Evolutionary conservation across 192 early-diverging fungal genomes (phyloP).

Genomic region (Podila clonocystis): DNA sequence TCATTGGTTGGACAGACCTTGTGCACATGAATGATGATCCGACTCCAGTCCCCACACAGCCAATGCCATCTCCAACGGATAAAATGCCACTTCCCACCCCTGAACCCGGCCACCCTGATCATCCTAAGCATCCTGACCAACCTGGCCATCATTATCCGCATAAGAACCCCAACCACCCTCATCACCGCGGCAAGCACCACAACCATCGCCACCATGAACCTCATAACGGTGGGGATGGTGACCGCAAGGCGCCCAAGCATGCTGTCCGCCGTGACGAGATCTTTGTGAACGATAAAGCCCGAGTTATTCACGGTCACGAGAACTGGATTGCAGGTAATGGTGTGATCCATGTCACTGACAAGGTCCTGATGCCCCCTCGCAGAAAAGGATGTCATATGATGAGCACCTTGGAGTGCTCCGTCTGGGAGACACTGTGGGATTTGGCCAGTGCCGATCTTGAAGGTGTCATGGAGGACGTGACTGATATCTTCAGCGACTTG

Average conservation of each 20-base stretch:
- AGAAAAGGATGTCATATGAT: constrained; percentile 29
- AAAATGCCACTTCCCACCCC: background rate
- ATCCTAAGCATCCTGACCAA: background rate
- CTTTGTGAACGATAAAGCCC: constrained; percentile 20
- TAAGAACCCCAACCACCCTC: constrained; percentile 12
- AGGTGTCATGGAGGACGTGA: constrained; percentile 7
- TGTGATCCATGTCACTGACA: constrained; percentile 56
- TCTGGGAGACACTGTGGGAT: constrained; percentile 38
- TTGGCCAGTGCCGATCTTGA: constrained; percentile 8
- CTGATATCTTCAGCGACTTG: constrained; percentile 11
- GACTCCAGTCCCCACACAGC: background rate
- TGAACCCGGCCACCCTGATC: background rate
- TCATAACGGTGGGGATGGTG: background rate
- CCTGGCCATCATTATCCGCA: constrained; percentile 15
- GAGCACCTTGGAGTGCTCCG: constrained; percentile 22
- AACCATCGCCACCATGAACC: constrained; percentile 8
- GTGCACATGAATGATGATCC: background rate
- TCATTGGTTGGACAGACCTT: constrained; percentile 1
- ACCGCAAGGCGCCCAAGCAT: background rate
- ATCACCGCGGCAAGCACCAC: constrained; percentile 8
- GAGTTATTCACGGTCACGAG: constrained; percentile 15
- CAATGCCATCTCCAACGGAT: background rate
- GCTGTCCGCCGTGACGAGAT: constrained; percentile 15
- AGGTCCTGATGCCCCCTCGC: constrained; percentile 54
- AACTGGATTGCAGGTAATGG: constrained; percentile 57